Evolutionary conservation across 768 basidiomycete species (phyloP), one percentile per base, ranked within the genome.

Genomic region (Pulveroboletus ravenelii): DNA sequence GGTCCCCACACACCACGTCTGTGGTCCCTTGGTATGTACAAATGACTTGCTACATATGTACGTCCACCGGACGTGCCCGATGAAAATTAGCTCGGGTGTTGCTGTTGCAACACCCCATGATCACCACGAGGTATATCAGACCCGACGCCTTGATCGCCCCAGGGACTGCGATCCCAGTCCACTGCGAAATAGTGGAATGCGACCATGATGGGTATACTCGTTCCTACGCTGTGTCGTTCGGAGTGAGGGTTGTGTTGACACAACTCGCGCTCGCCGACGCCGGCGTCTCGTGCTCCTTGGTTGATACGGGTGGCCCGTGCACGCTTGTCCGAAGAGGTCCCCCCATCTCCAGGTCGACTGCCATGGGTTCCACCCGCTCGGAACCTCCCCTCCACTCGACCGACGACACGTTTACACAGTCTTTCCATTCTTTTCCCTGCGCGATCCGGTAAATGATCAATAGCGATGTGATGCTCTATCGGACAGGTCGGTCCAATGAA

Each of bases 381-480:
- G 34, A 5, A 10, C 41, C 41, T 18, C 60, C 59, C 31, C 53
- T 54, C 59, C 59, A 61, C 27, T 59, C 60, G 14, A 6, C 18
- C 5, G 60, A 20, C 15, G 56, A 40, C 30, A 61, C 56, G 0
- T 5, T 41, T 1, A 32, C 25, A 4, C 46, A 32, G 12, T 48
- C 42, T 23, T 9, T 48, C 60, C 60, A 62, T 13, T 29, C 60
- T 15, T 52, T 52, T 2, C 60, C 60, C 2, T 41, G 48, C 0
- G 60, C 48, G n/a, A 61, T 62, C 10, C 60, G 56, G 38, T 59
- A 61, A 2, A 61, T 52, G 32, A 61, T 62, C 41, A 61, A 25
- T 23, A 59, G n/a, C 1, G 60, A 45, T 6, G 56, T 18, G 29
- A 62, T 62, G 32, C 43, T 13, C 60, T 61, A 13, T 35, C 3